Conservation (phyloP, 345 rosid genomes). For the Ricinus communis region DNA sequence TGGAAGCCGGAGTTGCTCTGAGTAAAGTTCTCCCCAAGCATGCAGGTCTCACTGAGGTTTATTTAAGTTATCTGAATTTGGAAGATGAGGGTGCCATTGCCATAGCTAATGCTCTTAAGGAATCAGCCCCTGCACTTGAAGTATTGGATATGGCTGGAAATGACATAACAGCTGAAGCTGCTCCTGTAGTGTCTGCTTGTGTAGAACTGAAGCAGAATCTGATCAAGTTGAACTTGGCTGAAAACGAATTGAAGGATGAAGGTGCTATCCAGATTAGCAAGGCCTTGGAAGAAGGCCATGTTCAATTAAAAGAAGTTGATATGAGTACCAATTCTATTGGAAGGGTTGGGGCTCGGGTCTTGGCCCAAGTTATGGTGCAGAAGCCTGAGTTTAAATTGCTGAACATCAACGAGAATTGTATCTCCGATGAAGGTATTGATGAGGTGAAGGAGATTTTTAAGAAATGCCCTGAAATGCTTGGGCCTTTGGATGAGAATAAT, state of each 20-base stretch:
- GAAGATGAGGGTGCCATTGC: slow-evolving; percentile 77
- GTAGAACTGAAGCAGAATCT: slow-evolving; percentile 54
- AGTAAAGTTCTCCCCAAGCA: slow-evolving; percentile 66
- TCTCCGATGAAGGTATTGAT: slow-evolving; percentile 85
- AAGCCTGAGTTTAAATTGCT: slow-evolving; percentile 67
- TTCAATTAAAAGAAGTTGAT: slow-evolving; percentile 56
- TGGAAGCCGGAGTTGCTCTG: slow-evolving; percentile 68
- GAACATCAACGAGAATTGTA: slow-evolving; percentile 66
- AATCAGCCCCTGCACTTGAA: slow-evolving; percentile 60
- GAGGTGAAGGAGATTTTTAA: slow-evolving; percentile 70
- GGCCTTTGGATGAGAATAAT: slow-evolving; percentile 75
- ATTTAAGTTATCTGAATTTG: slow-evolving; percentile 81
- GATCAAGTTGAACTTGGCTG: slow-evolving; percentile 72
- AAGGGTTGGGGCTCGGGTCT: slow-evolving; percentile 65
- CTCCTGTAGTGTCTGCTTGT: slow-evolving; percentile 61
- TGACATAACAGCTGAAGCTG: slow-evolving; percentile 71
- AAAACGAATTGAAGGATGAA: slow-evolving; percentile 87
- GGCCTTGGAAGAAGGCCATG: slow-evolving; percentile 61
- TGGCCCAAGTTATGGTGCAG: slow-evolving; percentile 58
- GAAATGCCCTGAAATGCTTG: slow-evolving; percentile 63
- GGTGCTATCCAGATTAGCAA: slow-evolving; percentile 64
- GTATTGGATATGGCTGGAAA: slow-evolving; percentile 93
- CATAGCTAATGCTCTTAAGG: slow-evolving; percentile 60
- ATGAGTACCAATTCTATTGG: slow-evolving; percentile 55
- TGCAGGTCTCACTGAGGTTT: slow-evolving; percentile 59